phyloP scores from a whole-genome alignment of 192 early-diverging fungal genomes.

The Gaertneriomyces sp. region DNA sequence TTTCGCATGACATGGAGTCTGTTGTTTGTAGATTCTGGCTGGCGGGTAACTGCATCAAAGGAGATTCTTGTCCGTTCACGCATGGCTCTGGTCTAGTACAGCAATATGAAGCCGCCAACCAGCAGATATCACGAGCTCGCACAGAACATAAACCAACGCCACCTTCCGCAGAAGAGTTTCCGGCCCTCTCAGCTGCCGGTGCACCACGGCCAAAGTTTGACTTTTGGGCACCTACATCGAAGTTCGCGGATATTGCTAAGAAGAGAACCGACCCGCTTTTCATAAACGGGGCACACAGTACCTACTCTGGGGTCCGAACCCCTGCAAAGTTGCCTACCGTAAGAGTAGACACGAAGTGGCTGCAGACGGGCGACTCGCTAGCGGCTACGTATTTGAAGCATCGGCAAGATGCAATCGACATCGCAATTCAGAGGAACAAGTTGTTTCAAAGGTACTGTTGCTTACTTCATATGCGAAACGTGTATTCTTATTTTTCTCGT shows the following conservation, averaged over 20 bases:
- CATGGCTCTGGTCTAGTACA: slow-evolving; percentile 31
- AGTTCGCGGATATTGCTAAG: slow-evolving; percentile 33
- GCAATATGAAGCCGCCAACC: neutral
- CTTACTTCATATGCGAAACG: neutral
- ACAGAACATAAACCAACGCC: neutral
- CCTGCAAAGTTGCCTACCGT: neutral
- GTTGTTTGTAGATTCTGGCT: slow-evolving; percentile 50
- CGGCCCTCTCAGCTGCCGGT: slow-evolving; percentile 16
- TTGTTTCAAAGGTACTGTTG: slow-evolving; percentile 39
- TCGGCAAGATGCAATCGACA: slow-evolving; percentile 44
- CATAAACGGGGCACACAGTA: neutral
- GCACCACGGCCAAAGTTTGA: slow-evolving; percentile 24
- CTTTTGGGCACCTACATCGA: slow-evolving; percentile 39
- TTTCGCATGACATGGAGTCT: slow-evolving; percentile 41
- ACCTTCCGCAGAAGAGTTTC: slow-evolving; percentile 17
- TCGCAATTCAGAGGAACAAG: slow-evolving; percentile 42
- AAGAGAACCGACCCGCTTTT: neutral
- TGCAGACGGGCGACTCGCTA: slow-evolving; percentile 41
- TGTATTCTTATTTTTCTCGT: slow-evolving; percentile 1
- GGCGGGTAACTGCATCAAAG: slow-evolving; percentile 40
- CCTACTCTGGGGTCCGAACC: neutral
- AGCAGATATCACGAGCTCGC: neutral
- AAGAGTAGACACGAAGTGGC: slow-evolving; percentile 33
- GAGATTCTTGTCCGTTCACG: slow-evolving; percentile 40
- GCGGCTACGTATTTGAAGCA: slow-evolving; percentile 37